Base-by-base conservation (phyloP, 805 yeast species). In the Priceomyces castillae region DNA sequence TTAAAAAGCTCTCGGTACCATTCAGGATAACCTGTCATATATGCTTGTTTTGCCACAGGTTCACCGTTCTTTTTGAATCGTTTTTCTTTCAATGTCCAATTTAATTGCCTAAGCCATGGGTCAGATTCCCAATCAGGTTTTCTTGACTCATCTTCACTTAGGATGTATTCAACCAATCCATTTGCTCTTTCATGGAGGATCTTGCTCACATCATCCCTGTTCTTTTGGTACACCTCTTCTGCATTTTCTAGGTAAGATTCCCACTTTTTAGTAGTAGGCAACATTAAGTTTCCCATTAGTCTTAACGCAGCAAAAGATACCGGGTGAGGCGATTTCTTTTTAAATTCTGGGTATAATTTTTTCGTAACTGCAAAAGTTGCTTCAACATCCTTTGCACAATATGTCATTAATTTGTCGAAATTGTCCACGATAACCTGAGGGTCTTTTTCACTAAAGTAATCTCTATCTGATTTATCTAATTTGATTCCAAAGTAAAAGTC, bases 41-140 rank as follows among this genome's bases (percentile, higher is more conserved):
- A 89, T 1, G 76, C 74, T 61, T 88, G 96, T 19, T 77, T 80
- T 42, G 87, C 86, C 18, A 69, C 74, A 1, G 88, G 86, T 3
- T 64, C 66, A 2, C 94, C 95, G 30, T 77, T 71, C 57, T 88
- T 88, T 11, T 83, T 86, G 34, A 80, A 49, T 41, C 80, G 74
- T 0, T 75, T 59, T 1, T 86, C 84, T 25, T 71, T 71, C 1
- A 84, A 67, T 0, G 81, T 76, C 99, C 99, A 94, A 61, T 94
- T 89, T 44, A 94, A 69, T 61, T 95, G 99, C 2, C 74, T 71
- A 31, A 90, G 69, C 99, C 99, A 95, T 0, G 95, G 96, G 57
- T 92, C 97, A 7, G 73, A 59, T 14, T 63, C 58, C 60, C 67
- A 61, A n/a, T 59, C 58, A 0, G 74, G 72, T 17, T 40, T 46